Conservation (phyloP, 352 stramenopile species). For the Pythium biforme region DNA sequence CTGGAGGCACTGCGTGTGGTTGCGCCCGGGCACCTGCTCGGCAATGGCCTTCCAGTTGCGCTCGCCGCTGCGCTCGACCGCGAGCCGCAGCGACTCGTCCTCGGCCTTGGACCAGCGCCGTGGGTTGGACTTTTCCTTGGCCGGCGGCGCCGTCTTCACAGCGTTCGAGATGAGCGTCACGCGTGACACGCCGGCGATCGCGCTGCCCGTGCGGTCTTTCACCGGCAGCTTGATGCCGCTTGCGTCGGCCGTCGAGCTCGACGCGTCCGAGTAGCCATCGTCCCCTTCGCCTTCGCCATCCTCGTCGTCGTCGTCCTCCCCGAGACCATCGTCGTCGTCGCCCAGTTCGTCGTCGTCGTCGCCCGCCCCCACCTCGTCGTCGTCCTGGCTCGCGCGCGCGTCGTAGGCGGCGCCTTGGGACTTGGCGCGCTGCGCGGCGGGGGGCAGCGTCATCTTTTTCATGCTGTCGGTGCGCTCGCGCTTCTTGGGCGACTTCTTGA, state of each 20-base stretch:
- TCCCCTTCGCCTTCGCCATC: conserved; percentile 5
- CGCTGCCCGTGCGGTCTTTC: conserved; percentile 72
- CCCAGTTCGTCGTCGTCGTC: conserved; percentile 26
- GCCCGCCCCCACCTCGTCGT: conserved; percentile 13
- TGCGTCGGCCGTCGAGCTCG: conserved; percentile 19
- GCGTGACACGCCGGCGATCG: conserved; percentile 65
- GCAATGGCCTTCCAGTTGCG: conserved; percentile 92
- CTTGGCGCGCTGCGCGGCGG: conserved; percentile 60
- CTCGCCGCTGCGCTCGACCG: conserved; percentile 83
- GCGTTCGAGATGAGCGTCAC: conserved; percentile 73
- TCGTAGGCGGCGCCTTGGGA: conserved; percentile 24
- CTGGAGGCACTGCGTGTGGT: conserved; percentile 93
- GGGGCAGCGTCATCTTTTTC: conserved; percentile 68
- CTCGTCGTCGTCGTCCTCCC: conserved; percentile 17
- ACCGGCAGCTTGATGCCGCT: conserved; percentile 44
- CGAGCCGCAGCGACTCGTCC: conserved; percentile 79
- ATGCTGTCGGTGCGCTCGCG: conserved; percentile 82
- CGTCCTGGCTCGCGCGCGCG: conserved; percentile 15
- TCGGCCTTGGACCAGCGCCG: conserved; percentile 73
- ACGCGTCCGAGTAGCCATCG: conserved; percentile 24
- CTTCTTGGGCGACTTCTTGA: conserved; percentile 75
- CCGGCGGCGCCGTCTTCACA: conserved; percentile 72
- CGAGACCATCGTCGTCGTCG: conserved; percentile 28
- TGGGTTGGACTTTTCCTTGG: conserved; percentile 86
- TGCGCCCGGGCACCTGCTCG: conserved; percentile 87